These are phyloP conservation scores for Aspergillus funiculosus DNA, from an alignment of 495 filamentous ascomycete genomes.

Conservation along the genomic window DNA sequence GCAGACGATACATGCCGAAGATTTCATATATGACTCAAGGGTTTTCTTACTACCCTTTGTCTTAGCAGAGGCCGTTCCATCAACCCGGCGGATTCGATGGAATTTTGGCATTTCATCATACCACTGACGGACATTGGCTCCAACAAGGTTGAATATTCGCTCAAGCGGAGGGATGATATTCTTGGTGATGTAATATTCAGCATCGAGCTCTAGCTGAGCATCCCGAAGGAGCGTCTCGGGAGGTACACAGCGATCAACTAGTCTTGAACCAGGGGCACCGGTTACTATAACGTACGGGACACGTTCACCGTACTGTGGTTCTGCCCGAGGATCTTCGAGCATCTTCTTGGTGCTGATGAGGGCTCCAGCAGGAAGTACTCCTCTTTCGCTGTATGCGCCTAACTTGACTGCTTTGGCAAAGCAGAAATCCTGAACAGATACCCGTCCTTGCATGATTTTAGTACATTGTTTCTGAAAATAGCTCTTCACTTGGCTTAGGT, in stretches of 20 bases:
- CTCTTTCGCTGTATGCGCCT: conserved; percentile 79
- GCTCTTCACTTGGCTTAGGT: conserved; percentile 81
- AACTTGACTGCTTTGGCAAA: conserved; percentile 89
- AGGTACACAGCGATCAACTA: conserved; percentile 85
- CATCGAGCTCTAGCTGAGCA: conserved; percentile 75
- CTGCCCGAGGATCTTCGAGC: conserved; percentile 74
- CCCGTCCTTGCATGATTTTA: conserved; percentile 85
- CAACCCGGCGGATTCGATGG: conserved; percentile 60
- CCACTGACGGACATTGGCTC: conserved; percentile 86
- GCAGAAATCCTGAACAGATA: conserved; percentile 93
- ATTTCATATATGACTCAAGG: conserved; percentile 82
- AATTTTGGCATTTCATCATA: conserved; percentile 96
- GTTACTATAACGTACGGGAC: conserved; percentile 90
- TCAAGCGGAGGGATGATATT: conserved; percentile 93
- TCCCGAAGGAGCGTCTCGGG: conserved; percentile 77
- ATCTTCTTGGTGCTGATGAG: conserved; percentile 79
- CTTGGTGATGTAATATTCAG: conserved; percentile 95
- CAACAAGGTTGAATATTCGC: conserved; percentile 94
- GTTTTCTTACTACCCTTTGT: conserved; percentile 51
- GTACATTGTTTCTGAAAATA: conserved; percentile 89
- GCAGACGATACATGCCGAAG: conserved; percentile 74
- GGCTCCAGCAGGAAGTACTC: conserved; percentile 76
- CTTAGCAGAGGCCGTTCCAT: conserved; percentile 24
- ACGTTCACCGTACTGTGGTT: conserved; percentile 93
- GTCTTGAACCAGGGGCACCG: conserved; percentile 75